Percentiles rank a stretch among this genome's conserved stretches.
phyloP scores from a whole-genome alignment of 495 filamentous ascomycete species.

The Hamigera avellanea region DNA sequence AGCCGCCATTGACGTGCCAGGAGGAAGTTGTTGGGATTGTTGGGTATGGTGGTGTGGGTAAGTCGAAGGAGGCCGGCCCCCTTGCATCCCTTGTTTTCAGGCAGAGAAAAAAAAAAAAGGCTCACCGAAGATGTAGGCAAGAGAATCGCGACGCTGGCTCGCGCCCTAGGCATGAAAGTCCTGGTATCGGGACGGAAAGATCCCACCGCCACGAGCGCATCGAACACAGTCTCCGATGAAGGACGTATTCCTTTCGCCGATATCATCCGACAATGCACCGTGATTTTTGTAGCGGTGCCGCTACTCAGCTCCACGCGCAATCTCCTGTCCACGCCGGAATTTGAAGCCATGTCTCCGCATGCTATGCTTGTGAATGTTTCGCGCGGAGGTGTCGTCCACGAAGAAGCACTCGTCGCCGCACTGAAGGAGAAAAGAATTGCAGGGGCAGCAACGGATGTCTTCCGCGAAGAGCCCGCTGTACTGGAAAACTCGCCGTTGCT shows the following conservation, averaged over 20 bases:
- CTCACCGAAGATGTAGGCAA: conserved; percentile 12
- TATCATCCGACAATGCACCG: conserved; percentile 31
- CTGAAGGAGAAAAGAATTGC: conserved; percentile 33
- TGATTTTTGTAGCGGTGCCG: conserved; percentile 38
- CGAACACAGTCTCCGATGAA: neutral
- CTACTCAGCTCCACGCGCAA: conserved; percentile 31
- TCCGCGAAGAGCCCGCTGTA: conserved; percentile 37
- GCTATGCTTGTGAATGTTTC: conserved; percentile 46
- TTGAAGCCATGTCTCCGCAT: conserved; percentile 35
- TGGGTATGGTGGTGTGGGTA: conserved; percentile 21
- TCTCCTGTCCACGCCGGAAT: conserved; percentile 37
- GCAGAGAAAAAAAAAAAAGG: neutral
- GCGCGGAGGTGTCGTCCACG: conserved; percentile 46
- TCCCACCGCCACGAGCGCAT: neutral
- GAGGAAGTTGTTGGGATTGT: conserved; percentile 22
- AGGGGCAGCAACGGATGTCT: conserved; percentile 47
- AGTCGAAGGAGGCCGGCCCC: conserved; percentile 2
- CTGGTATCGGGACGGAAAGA: conserved; percentile 31
- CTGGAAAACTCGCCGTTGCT: conserved; percentile 16
- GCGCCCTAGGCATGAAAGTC: conserved; percentile 21
- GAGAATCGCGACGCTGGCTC: conserved; percentile 15
- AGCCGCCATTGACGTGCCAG: conserved; percentile 15
- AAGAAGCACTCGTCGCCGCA: conserved; percentile 38
- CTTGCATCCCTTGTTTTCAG: too few species aligned
- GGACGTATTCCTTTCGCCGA: conserved; percentile 35